phyloP scores from a whole-genome alignment of 805 yeast genomes.

The Wickerhamiella dianesei region DNA sequence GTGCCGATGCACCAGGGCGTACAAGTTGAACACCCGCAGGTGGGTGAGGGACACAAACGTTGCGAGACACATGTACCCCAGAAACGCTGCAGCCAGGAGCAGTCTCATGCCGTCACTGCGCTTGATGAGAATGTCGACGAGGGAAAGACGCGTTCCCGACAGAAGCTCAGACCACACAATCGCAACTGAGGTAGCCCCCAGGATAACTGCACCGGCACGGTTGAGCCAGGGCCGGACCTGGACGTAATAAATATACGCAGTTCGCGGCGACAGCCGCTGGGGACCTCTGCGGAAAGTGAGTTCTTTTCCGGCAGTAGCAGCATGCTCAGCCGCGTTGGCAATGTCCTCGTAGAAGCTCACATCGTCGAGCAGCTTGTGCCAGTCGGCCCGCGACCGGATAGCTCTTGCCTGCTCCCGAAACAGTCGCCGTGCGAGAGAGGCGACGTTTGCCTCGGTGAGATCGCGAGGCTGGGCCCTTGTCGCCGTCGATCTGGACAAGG shows the following conservation, averaged over 20 bases:
- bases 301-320: constrained; percentile 1
- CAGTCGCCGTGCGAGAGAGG: constrained; percentile 38
- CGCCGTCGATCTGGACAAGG: constrained; percentile 11
- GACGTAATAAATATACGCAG: constrained; percentile 31
- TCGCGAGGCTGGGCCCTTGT: constrained; percentile 16
- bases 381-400: constrained; percentile 44
- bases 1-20: constrained; percentile 55
- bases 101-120: constrained; percentile 30
- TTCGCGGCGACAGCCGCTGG: constrained; percentile 27
- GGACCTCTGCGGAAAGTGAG: constrained; percentile 19
- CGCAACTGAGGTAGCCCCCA: constrained; percentile 36
- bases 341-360: constrained; percentile 47
- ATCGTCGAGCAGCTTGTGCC: constrained; percentile 35
- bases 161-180: constrained; percentile 62
- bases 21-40: constrained; percentile 58
- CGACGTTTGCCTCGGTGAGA: constrained; percentile 32
- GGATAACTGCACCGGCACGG: constrained; percentile 31
- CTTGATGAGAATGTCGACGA: constrained; percentile 39
- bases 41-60: constrained; percentile 54
- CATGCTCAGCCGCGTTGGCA: constrained; percentile 28
- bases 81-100: constrained; percentile 31
- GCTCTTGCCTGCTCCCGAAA: constrained; percentile 39
- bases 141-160: constrained; percentile 53
- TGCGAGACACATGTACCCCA: constrained; percentile 55
- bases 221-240: constrained; percentile 35